Base-by-base conservation (phyloP, 768 basidiomycete genomes). In the Leucocoprinus sp. region DNA sequence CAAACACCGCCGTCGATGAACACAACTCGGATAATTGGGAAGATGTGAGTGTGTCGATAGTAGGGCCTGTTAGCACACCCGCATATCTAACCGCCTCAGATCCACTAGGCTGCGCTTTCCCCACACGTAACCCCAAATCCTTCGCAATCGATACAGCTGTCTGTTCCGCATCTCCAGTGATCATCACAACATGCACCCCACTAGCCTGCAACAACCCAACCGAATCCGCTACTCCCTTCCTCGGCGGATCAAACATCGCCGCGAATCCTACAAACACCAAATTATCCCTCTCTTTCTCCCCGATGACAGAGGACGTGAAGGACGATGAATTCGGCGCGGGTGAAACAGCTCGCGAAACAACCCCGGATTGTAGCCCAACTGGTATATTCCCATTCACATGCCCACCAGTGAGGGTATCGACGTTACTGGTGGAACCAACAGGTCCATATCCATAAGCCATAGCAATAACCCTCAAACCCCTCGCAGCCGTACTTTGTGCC, bases 161-260 rank as follows among this genome's bases (percentile, higher is more conserved):
- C 44, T 82, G 74, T 62, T 93, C 90, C 27, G 92, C 83, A 56
- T 98, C 93, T 3, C 93, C 93, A 0, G 95, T 97, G 58, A 97
- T 96, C 93, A 98, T 97, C 35, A 97, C 84, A n/a, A 97, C 82
- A 56, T 93, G 91, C 39, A 98, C 85, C 4, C 93, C 91, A 19
- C 87, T 93, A 21, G 70, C 65, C 57, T 93, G 88, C 27, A 97
- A 68, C 22, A 86, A 66, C 29, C 71, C 73, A 51, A 98, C 84
- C 15, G 95, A 83, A 54, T 91, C 88, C 3, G 87, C 83, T n/a
- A 97, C 92, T 22, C 93, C 95, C 54, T 84, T 84, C 37, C 93
- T 73, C 1, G 95, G 95, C 5, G 95, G 95, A 62, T 98, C 95
- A 44, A 85, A 68, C 92, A 97, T 98, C 8, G 89, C 92, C 59